Conservation (phyloP, 345 rosid genomes). For the Citropsis articulata region DNA sequence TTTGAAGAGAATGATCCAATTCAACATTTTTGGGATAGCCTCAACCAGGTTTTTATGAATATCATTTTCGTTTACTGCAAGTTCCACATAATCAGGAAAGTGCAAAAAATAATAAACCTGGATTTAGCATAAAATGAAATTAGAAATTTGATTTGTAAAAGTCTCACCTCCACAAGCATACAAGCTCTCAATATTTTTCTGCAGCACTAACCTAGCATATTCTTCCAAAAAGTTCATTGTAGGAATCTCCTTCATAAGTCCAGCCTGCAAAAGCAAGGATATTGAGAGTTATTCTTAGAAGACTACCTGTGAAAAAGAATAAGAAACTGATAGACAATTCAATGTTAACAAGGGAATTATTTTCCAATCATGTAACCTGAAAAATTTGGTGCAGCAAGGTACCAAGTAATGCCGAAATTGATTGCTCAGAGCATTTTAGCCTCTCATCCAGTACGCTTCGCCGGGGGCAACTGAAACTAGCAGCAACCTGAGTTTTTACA, state of each 20-base stretch:
- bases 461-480: slow-evolving; percentile 84
- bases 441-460: slow-evolving; percentile 92
- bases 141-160: slow-evolving; percentile 11
- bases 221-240: slow-evolving; percentile 60
- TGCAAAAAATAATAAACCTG: slow-evolving; percentile 8
- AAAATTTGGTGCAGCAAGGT: slow-evolving; percentile 93
- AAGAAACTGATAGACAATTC: background rate
- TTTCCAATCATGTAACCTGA: slow-evolving; percentile 53
- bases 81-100: slow-evolving; percentile 21
- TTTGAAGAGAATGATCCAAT: slow-evolving; percentile 67
- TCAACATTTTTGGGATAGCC: slow-evolving; percentile 71
- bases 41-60: slow-evolving; percentile 55
- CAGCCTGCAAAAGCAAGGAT: slow-evolving; percentile 56
- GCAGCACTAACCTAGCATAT: slow-evolving; percentile 58
- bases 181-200: slow-evolving; percentile 78
- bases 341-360: background rate
- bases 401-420: slow-evolving; percentile 78
- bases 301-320: slow-evolving; percentile 12
- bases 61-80: slow-evolving; percentile 75
- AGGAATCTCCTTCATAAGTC: slow-evolving; percentile 63
- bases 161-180: slow-evolving; percentile 88
- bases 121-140: background rate
- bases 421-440: slow-evolving; percentile 67
- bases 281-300: slow-evolving; percentile 10
- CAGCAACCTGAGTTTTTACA: slow-evolving; percentile 60